Evolutionary conservation across 2,329 filamentous ascomycete species (phyloP).

Genomic region (Didymella pomorum): DNA sequence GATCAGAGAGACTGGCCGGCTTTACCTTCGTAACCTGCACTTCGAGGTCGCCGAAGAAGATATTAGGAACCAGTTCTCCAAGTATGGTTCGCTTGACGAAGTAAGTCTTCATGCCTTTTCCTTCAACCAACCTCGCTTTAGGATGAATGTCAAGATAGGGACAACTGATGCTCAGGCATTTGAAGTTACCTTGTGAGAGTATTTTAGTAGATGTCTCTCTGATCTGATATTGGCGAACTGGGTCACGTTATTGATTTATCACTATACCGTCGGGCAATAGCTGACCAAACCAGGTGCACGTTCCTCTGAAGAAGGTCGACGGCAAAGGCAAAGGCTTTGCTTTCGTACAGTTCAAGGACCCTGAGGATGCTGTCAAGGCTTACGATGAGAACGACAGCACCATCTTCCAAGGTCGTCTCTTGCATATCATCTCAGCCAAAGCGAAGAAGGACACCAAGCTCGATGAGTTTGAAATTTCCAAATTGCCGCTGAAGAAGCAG

Average conservation of each 20-base stretch:
- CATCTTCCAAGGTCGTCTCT: constrained; percentile 88
- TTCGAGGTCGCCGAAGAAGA: constrained; percentile 82
- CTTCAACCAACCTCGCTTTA: constrained; percentile 44
- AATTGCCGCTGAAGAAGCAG: constrained; percentile 93
- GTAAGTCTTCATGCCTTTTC: constrained; percentile 64
- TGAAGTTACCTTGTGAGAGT: constrained; percentile 91
- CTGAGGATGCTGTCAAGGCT: constrained; percentile 77
- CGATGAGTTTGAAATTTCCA: constrained; percentile 88
- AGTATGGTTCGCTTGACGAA: constrained; percentile 83
- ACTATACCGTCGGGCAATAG: constrained; percentile 7
- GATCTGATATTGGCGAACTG: constrained; percentile 69
- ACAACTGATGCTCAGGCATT: constrained; percentile 94
- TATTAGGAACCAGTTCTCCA: constrained; percentile 73
- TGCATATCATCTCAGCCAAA: constrained; percentile 87
- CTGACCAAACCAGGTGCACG: constrained; percentile 74
- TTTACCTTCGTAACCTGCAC: constrained; percentile 89
- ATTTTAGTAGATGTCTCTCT: constrained; percentile 99
- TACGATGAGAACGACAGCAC: constrained; percentile 81
- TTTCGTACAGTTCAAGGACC: constrained; percentile 79
- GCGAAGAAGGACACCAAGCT: constrained; percentile 82
- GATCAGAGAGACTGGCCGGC: constrained; percentile 75
- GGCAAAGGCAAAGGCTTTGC: constrained; percentile 88
- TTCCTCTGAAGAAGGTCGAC: constrained; percentile 74
- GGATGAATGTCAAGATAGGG: constrained; percentile 99
- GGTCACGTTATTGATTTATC: neutral